Evolutionary conservation across 306 rosid genomes (phyloP).

Genomic region (Quercus cerris): DNA sequence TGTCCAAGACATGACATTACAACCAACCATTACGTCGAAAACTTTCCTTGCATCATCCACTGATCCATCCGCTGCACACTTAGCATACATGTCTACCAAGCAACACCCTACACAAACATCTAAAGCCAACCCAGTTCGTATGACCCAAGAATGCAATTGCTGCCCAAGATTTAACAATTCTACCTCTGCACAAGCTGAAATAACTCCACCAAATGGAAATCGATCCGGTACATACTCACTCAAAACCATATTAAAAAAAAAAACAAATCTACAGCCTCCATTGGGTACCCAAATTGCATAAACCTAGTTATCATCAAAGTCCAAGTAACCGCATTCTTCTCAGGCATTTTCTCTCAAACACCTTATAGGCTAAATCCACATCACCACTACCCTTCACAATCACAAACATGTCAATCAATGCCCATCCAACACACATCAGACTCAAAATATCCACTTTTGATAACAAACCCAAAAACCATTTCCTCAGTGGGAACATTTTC

Average conservation of each 20-base stretch:
- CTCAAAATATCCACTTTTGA: slow-evolving; percentile 50
- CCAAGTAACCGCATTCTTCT: slow-evolving; percentile 24
- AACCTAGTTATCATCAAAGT: slow-evolving; percentile 17
- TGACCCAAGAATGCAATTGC: slow-evolving; percentile 56
- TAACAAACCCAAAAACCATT: slow-evolving; percentile 30
- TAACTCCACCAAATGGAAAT: slow-evolving; percentile 41
- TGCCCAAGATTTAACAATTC: slow-evolving; percentile 37
- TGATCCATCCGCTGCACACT: slow-evolving; percentile 37
- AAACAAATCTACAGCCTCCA: slow-evolving; percentile 40
- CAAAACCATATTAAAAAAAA: slow-evolving; percentile 23
- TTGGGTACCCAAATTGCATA: slow-evolving; percentile 27
- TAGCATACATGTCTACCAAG: slow-evolving; percentile 58
- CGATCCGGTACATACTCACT: slow-evolving; percentile 29
- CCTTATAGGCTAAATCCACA: slow-evolving; percentile 35
- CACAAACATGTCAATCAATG: slow-evolving; percentile 49
- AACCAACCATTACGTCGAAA: slow-evolving; percentile 36
- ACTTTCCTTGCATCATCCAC: slow-evolving; percentile 37
- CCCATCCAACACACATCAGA: slow-evolving; percentile 66
- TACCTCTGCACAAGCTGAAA: slow-evolving; percentile 43
- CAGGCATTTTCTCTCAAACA: slow-evolving; percentile 49
- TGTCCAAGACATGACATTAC: slow-evolving; percentile 67
- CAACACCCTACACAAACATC: slow-evolving; percentile 56
- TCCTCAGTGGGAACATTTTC: neutral
- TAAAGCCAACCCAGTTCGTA: slow-evolving; percentile 37
- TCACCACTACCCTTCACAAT: slow-evolving; percentile 33